These are phyloP conservation scores for Fusarium devonianum DNA, from an alignment of 2,329 filamentous ascomycete genomes.

Conservation along the genomic window DNA sequence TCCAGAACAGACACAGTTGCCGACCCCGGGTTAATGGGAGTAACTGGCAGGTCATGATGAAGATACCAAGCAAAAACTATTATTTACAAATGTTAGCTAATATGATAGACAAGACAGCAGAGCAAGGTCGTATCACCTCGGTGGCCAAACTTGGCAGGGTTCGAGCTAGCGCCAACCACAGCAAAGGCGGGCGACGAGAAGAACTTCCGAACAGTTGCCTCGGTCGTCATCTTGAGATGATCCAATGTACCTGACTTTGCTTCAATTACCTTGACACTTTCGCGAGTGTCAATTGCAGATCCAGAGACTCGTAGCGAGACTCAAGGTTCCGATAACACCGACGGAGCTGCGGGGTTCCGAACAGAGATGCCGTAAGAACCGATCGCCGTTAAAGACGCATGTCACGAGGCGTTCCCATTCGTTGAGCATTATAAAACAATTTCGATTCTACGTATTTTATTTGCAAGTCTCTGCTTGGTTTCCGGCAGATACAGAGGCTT, in stretches of 20 bases:
- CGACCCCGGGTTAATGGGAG: conserved; percentile 81
- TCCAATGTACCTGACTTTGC: neutral
- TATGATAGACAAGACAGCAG: neutral
- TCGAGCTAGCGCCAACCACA: conserved; percentile 88
- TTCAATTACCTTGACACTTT: neutral
- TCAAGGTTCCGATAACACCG: conserved; percentile 23
- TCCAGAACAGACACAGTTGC: conserved; percentile 67
- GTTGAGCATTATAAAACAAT: conserved; percentile 1
- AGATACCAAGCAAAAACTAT: conserved; percentile 92
- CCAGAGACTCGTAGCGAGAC: conserved; percentile 16
- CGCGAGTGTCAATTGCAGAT: conserved; percentile 5
- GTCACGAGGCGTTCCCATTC: neutral
- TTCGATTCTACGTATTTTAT: neutral
- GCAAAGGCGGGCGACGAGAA: conserved; percentile 83
- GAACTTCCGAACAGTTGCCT: conserved; percentile 77
- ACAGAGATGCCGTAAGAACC: conserved; percentile 23
- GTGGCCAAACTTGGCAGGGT: conserved; percentile 86
- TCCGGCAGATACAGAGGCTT: neutral
- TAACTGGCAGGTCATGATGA: conserved; percentile 75
- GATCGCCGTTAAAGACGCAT: conserved; percentile 8
- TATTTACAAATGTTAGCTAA: conserved; percentile 4
- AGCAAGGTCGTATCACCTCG: conserved; percentile 72
- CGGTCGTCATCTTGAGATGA: conserved; percentile 62
- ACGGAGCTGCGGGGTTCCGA: conserved; percentile 34
- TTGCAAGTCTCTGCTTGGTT: neutral